A percentile compares a stretch with the other conserved stretches of the same genome.
These are phyloP conservation scores for Sporisorium scitamineum DNA, from an alignment of 1,284 basidiomycete genomes.

Conservation along the genomic window DNA sequence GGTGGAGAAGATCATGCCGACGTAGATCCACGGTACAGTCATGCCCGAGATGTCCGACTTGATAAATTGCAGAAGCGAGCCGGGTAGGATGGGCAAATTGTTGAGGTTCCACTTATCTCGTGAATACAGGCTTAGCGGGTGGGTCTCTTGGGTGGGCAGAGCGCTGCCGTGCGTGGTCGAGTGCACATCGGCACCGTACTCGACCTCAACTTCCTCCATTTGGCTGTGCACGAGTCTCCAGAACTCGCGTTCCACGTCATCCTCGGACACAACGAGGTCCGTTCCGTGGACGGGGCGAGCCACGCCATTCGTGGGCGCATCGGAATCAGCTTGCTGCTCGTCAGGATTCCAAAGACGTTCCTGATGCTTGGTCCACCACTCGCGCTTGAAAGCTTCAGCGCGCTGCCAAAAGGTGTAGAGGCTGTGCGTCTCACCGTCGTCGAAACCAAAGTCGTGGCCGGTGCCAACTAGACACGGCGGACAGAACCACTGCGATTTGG, in stretches of 20 bases:
- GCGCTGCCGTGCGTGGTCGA: slow-evolving; percentile 97
- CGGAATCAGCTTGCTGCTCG: slow-evolving; percentile 1
- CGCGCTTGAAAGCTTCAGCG: slow-evolving; percentile 80
- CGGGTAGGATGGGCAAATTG: slow-evolving; percentile 89
- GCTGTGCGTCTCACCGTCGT: slow-evolving; percentile 96
- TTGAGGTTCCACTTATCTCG: slow-evolving; percentile 98
- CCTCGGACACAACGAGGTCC: slow-evolving; percentile 79
- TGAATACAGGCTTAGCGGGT: slow-evolving; percentile 86
- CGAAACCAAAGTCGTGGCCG: slow-evolving; percentile 98
- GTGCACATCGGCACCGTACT: slow-evolving; percentile 98
- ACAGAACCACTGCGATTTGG: slow-evolving; percentile 96
- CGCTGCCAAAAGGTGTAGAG: slow-evolving; percentile 91
- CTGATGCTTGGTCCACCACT: slow-evolving; percentile 76
- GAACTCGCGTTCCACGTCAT: slow-evolving; percentile 93
- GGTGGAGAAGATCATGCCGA: slow-evolving; percentile 98
- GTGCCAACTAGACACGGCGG: slow-evolving; percentile 90
- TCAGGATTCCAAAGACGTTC: slow-evolving; percentile 46
- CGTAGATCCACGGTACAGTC: slow-evolving; percentile 99
- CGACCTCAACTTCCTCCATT: slow-evolving; percentile 93
- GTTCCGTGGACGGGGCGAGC: slow-evolving; percentile 52
- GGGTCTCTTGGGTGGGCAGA: slow-evolving; percentile 92
- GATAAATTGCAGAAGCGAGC: slow-evolving; percentile 88
- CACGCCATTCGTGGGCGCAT: slow-evolving; percentile 44
- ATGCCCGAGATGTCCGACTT: slow-evolving; percentile 99
- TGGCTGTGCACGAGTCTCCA: slow-evolving; percentile 93